These are phyloP conservation scores for Pseudogymnoascus sp. DNA, from an alignment of 2,329 filamentous ascomycete species.

Conservation along the genomic window DNA sequence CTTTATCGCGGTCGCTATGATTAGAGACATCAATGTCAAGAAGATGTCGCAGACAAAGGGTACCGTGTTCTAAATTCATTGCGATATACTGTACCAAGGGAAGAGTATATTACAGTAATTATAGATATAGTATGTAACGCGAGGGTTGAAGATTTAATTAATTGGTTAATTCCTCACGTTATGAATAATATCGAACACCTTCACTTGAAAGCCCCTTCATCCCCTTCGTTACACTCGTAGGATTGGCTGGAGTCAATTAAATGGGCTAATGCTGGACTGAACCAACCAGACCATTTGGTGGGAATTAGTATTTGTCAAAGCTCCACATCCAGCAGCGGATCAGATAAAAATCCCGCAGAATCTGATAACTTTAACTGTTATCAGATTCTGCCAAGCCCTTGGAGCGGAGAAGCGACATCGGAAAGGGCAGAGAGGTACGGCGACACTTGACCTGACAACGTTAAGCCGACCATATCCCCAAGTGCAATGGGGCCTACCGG, in stretches of 20 bases:
- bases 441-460: neutral
- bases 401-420: neutral
- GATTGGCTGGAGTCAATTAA: neutral
- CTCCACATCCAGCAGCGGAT: neutral
- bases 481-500: neutral
- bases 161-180: neutral
- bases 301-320: neutral
- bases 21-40: slow-evolving; percentile 41
- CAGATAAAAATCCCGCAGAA: slow-evolving; percentile 8
- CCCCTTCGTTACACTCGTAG: neutral
- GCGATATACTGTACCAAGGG: neutral
- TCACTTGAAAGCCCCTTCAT: neutral
- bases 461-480: neutral
- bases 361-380: slow-evolving; percentile 5
- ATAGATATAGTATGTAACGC: neutral
- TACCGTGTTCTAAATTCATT: slow-evolving; percentile 20
- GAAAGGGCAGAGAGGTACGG: neutral
- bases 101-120: neutral
- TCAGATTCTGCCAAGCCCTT: neutral
- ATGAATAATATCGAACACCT: neutral
- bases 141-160: neutral
- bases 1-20: slow-evolving; percentile 36
- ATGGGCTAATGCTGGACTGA: neutral
- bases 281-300: neutral
- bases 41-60: slow-evolving; percentile 38